A percentile compares a stretch with the other conserved stretches of the same genome.
Evolutionary conservation across 2,329 filamentous ascomycete genomes (phyloP).

Genomic region (Rachicladosporium sp.): DNA sequence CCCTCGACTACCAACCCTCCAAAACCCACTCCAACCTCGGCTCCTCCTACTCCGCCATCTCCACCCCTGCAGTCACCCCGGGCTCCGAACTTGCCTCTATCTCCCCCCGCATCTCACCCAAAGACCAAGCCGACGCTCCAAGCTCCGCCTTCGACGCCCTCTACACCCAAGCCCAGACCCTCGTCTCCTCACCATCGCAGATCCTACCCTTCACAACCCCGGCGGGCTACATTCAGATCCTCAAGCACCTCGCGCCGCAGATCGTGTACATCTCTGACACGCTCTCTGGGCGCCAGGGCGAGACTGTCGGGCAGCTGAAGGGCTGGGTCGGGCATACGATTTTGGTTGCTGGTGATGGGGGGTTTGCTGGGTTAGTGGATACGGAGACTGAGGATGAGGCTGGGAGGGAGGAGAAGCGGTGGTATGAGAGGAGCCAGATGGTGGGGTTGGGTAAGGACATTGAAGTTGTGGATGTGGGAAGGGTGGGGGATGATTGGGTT

Average conservation of each 20-base stretch:
- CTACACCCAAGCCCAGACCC: conserved; percentile 62
- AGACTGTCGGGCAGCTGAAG: conserved; percentile 54
- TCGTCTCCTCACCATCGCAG: conserved; percentile 77
- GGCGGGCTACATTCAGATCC: conserved; percentile 74
- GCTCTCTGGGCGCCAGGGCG: conserved; percentile 54
- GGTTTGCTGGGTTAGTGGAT: conserved; percentile 52
- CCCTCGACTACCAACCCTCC: conserved; percentile 26
- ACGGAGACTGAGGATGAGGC: conserved; percentile 55
- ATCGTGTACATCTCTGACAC: conserved; percentile 75
- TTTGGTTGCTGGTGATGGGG: conserved; percentile 46
- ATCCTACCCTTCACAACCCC: conserved; percentile 77
- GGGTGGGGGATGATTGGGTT: conserved; percentile 77
- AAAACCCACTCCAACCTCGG: conserved; percentile 51
- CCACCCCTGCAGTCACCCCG: conserved; percentile 51
- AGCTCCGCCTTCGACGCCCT: conserved; percentile 60
- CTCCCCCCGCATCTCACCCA: conserved; percentile 29
- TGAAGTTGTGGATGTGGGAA: conserved; percentile 71
- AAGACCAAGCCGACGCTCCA: conserved; percentile 25
- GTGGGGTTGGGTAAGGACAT: conserved; percentile 80
- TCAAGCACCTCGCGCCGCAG: conserved; percentile 74
- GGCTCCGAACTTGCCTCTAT: conserved; percentile 42
- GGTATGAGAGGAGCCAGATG: conserved; percentile 71
- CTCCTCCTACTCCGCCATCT: conserved; percentile 85
- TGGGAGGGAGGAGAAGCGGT: conserved; percentile 39
- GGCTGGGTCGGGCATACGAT: conserved; percentile 51